These are phyloP conservation scores for Lachnellula arida DNA, from an alignment of 2,329 filamentous ascomycete species.

Conservation along the genomic window DNA sequence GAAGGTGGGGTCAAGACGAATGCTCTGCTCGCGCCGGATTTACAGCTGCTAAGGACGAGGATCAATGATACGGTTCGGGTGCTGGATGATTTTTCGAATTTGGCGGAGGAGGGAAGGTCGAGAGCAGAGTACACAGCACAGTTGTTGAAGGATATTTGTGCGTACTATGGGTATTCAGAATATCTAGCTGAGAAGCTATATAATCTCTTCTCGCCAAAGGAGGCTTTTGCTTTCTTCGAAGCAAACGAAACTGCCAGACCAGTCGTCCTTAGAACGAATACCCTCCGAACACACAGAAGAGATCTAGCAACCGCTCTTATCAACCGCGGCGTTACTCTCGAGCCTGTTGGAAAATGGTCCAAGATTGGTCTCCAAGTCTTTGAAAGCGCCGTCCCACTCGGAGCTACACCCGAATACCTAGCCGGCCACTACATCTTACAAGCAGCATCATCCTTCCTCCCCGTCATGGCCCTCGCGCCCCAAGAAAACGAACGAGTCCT, in stretches of 20 bases:
- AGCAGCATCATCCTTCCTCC: constrained; percentile 92
- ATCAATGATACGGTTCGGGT: constrained; percentile 93
- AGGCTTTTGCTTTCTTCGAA: constrained; percentile 98
- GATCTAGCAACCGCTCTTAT: constrained; percentile 91
- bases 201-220: constrained; percentile 83
- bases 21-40: constrained; percentile 73
- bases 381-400: constrained; percentile 72
- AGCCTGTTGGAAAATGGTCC: constrained; percentile 97
- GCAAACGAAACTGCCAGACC: constrained; percentile 94
- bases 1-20: constrained; percentile 54
- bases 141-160: constrained; percentile 85
- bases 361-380: constrained; percentile 98
- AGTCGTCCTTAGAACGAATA: constrained; percentile 95
- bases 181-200: constrained; percentile 96
- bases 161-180: constrained; percentile 93
- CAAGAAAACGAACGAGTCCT: constrained; percentile 89
- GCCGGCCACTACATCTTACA: constrained; percentile 98
- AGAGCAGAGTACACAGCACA: constrained; percentile 84
- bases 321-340: constrained; percentile 91
- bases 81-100: constrained; percentile 78
- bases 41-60: constrained; percentile 80
- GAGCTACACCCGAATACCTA: constrained; percentile 95
- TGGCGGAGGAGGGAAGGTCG: constrained; percentile 75
- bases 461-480: constrained; percentile 93
- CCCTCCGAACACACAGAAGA: constrained; percentile 68